Evolutionary conservation across 768 basidiomycete genomes (phyloP).

Genomic region (Hortiboletus campestris): DNA sequence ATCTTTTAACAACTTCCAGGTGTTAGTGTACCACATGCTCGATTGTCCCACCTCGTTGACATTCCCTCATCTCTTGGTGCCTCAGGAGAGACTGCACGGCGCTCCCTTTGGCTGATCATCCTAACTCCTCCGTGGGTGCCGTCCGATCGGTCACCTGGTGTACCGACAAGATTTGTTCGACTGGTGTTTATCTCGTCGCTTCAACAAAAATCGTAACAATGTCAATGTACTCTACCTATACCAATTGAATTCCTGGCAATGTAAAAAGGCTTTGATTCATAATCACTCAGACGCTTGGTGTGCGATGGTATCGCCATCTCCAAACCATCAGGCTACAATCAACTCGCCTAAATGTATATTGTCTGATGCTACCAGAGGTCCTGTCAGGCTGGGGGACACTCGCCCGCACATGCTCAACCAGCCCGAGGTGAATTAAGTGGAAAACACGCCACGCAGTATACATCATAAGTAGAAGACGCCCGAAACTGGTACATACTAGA

Average conservation of each 20-base stretch:
- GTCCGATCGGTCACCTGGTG: constrained; percentile 72
- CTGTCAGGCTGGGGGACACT: too few relatives aligned
- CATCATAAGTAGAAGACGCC: background rate
- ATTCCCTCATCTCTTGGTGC: constrained; percentile 52
- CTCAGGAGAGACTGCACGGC: constrained; percentile 51
- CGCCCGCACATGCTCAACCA: too few relatives aligned
- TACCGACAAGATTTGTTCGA: constrained; percentile 38
- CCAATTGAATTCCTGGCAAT: background rate
- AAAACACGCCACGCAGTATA: too few relatives aligned
- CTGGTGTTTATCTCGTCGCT: background rate
- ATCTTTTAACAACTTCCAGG: constrained; percentile 72
- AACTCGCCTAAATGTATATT: too few relatives aligned
- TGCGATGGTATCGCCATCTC: too few relatives aligned
- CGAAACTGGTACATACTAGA: background rate
- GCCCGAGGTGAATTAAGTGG: background rate
- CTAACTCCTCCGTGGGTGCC: constrained; percentile 44
- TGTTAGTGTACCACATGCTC: constrained; percentile 55
- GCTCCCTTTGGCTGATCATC: constrained; percentile 62
- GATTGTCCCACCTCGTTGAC: constrained; percentile 39
- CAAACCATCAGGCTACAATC: too few relatives aligned
- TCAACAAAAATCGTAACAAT: background rate
- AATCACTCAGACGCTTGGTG: too few relatives aligned
- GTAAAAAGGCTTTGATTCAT: background rate
- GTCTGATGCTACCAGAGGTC: too few relatives aligned
- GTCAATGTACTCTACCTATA: background rate